Conservation (phyloP, 164 flowering plant genomes). For the Berberis thunbergii region DNA sequence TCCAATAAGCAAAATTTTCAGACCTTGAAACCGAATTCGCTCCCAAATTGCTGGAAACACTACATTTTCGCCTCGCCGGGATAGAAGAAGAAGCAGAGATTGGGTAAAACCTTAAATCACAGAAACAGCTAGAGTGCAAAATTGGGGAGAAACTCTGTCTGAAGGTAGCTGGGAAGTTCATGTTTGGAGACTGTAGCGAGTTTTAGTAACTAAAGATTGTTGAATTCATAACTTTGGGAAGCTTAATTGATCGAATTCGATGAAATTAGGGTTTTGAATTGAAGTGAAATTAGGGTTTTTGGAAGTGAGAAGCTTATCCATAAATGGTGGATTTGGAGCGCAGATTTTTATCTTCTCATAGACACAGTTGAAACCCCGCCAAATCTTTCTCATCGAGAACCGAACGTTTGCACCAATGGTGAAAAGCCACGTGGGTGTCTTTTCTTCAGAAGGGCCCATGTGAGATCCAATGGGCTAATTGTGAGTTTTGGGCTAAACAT, state of each 20-base stretch:
- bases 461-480: no score
- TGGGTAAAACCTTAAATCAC: conserved; percentile 26
- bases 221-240: conserved; percentile 2
- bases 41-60: conserved; percentile 13
- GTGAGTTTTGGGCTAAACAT: no score
- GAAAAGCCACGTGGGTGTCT: no score
- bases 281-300: background rate
- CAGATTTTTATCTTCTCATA: background rate
- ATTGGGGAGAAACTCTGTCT: conserved; percentile 30
- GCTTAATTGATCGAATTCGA: no score
- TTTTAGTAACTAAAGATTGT: background rate
- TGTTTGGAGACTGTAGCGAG: conserved; percentile 6
- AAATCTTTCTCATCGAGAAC: no score
- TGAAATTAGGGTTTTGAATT: background rate
- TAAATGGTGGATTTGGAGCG: background rate
- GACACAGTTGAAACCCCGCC: no score
- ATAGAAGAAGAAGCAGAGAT: conserved; percentile 15
- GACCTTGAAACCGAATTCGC: conserved; percentile 20
- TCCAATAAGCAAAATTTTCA: background rate
- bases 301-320: no score
- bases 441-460: no score
- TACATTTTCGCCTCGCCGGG: conserved; percentile 9
- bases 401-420: no score
- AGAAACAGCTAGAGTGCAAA: conserved; percentile 38
- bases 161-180: conserved; percentile 36